phyloP scores from a whole-genome alignment of 176 grass and related monocot species.

The Aegilops tauschii region DNA sequence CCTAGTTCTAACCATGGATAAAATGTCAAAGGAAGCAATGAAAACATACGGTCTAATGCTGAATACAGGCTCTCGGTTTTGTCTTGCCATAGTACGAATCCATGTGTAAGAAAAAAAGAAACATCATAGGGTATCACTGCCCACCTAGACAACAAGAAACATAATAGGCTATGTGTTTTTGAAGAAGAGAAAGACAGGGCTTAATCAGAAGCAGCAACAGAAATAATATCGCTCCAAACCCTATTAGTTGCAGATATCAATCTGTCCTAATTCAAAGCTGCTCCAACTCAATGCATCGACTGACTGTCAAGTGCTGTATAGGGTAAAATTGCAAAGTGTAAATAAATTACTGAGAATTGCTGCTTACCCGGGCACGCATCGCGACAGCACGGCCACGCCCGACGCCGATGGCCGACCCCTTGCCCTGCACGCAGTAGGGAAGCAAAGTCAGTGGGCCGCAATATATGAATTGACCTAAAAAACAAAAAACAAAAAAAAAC shows the following conservation, averaged over 20 bases:
- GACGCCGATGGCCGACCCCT: slow-evolving; percentile 69
- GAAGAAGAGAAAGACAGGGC: neutral
- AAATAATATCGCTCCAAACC: neutral
- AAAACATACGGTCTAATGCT: neutral
- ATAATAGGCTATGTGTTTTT: neutral
- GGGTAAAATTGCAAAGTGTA: neutral
- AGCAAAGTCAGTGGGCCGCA: neutral
- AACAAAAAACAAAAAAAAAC: no score
- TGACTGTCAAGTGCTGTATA: neutral
- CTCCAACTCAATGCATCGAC: no score
- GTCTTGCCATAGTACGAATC: neutral
- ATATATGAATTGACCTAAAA: neutral
- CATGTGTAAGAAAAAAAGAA: neutral
- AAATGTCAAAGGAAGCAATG: no score
- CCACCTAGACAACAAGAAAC: neutral
- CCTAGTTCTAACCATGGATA: neutral
- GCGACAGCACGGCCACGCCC: slow-evolving; percentile 63
- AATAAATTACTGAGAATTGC: neutral
- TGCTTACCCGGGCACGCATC: slow-evolving; percentile 66
- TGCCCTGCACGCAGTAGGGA: slow-evolving; percentile 12
- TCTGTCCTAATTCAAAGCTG: neutral
- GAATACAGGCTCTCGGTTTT: neutral
- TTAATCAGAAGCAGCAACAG: neutral
- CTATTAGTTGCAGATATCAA: neutral
- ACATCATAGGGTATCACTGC: neutral